Percentiles rank a stretch among this genome's conserved stretches.
phyloP scores from a whole-genome alignment of 441 rosid genomes.

The Mallotus repandus region DNA sequence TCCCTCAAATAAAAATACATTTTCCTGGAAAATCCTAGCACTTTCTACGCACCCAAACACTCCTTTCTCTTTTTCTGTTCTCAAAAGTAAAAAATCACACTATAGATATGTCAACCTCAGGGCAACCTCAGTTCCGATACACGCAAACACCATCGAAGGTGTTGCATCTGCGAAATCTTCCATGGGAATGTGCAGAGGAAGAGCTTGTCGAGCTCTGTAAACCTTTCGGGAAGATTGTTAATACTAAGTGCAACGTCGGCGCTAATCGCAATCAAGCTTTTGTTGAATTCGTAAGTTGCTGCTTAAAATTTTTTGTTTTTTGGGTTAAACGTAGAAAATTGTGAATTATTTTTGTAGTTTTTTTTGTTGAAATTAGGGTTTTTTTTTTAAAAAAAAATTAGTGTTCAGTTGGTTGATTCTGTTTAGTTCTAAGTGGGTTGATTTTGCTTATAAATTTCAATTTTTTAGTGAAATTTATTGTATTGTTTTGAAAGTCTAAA shows the following conservation, averaged over 20 bases:
- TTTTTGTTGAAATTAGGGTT: background rate
- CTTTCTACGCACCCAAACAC: conserved; percentile 9
- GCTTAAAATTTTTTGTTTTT: background rate
- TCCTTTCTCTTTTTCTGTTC: background rate
- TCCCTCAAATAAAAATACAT: background rate
- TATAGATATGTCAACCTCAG: conserved; percentile 57
- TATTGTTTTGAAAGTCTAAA: too few relatives aligned
- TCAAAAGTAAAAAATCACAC: background rate
- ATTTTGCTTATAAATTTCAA: too few relatives aligned
- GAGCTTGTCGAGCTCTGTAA: conserved; percentile 92
- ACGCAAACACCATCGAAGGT: conserved; percentile 99
- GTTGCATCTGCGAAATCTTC: conserved; percentile 89
- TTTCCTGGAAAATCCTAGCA: background rate
- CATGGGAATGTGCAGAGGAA: conserved; percentile 93
- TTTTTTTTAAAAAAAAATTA: background rate
- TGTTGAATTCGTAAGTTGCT: conserved; percentile 72
- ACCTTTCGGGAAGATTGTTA: conserved; percentile 96
- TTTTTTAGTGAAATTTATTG: too few relatives aligned
- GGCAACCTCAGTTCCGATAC: conserved; percentile 90
- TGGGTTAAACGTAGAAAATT: background rate
- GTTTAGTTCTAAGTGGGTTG: too few relatives aligned
- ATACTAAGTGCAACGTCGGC: conserved; percentile 95
- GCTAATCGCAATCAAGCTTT: conserved; percentile 97
- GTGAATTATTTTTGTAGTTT: too few relatives aligned
- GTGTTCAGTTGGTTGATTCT: too few relatives aligned